phyloP scores from a whole-genome alignment of 192 early-diverging fungal species.

The Linderina pennispora region DNA sequence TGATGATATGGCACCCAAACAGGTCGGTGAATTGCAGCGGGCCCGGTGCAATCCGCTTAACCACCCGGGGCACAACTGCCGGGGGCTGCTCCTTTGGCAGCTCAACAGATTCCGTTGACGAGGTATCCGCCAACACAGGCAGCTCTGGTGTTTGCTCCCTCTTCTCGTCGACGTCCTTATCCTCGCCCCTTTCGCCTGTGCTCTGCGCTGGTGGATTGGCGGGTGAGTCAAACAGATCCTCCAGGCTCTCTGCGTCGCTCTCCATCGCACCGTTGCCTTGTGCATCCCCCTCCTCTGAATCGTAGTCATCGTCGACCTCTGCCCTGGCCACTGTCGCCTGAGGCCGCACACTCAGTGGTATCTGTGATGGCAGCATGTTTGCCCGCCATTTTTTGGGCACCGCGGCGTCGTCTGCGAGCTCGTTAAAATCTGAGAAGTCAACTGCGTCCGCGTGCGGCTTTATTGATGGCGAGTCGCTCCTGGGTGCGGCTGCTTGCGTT shows the following conservation, averaged over 20 bases:
- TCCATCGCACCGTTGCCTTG: background rate
- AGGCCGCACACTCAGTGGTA: slow-evolving; percentile 11
- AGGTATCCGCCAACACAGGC: no score
- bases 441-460: slow-evolving; percentile 65
- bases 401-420: slow-evolving; percentile 64
- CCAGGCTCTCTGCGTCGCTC: slow-evolving; percentile 39
- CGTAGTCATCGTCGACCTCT: slow-evolving; percentile 53
- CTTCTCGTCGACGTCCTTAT: no score
- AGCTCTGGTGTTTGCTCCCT: no score
- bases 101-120: background rate
- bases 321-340: slow-evolving; percentile 15
- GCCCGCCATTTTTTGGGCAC: slow-evolving; percentile 14
- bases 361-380: background rate
- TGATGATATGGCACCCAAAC: slow-evolving; percentile 33
- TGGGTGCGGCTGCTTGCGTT: no score
- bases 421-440: slow-evolving; percentile 80
- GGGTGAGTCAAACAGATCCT: slow-evolving; percentile 46
- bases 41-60: slow-evolving; percentile 32
- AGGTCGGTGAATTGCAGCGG: slow-evolving; percentile 36
- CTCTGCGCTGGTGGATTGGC: no score
- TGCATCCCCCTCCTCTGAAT: slow-evolving; percentile 38
- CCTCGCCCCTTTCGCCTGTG: no score
- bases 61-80: slow-evolving; percentile 11
- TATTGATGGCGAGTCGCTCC: slow-evolving; percentile 23
- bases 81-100: background rate